Conservation (phyloP, 176 grass and related monocot genomes). For the Phragmites australis region DNA sequence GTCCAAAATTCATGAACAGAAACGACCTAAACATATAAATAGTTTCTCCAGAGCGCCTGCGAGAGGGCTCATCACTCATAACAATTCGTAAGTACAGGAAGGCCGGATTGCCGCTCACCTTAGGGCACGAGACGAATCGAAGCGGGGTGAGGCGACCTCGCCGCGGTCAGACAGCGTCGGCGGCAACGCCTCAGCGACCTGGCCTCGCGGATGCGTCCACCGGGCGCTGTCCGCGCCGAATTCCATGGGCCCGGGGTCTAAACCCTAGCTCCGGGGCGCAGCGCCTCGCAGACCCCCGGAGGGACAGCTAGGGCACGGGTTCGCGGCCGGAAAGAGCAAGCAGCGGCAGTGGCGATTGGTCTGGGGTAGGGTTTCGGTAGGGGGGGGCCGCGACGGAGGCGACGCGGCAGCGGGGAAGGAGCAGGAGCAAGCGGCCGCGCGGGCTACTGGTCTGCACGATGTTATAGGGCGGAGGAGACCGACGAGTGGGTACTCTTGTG, state of each 20-base stretch:
- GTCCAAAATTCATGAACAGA: background rate
- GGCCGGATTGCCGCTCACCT: constrained; percentile 39
- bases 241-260: constrained; percentile 47
- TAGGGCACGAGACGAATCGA: constrained; percentile 68
- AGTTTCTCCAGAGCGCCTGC: background rate
- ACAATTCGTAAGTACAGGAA: background rate
- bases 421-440: constrained; percentile 14
- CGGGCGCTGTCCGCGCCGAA: constrained; percentile 37
- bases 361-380: constrained; percentile 17
- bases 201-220: constrained; percentile 34
- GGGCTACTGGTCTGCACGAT: constrained; percentile 25
- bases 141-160: constrained; percentile 44
- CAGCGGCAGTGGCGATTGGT: background rate
- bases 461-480: background rate
- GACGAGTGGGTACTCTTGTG: background rate
- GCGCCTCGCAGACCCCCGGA: constrained; percentile 3
- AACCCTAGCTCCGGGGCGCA: constrained; percentile 49
- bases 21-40: constrained; percentile 1
- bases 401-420: constrained; percentile 17
- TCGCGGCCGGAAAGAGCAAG: background rate
- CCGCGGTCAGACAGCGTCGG: constrained; percentile 13
- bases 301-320: background rate
- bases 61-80: background rate
- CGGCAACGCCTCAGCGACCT: background rate
- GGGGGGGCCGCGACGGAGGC: background rate